Percentiles rank a stretch among this genome's conserved stretches.
phyloP scores from a whole-genome alignment of 371 early-diverging fungal species.

The Chytridiales sp. region DNA sequence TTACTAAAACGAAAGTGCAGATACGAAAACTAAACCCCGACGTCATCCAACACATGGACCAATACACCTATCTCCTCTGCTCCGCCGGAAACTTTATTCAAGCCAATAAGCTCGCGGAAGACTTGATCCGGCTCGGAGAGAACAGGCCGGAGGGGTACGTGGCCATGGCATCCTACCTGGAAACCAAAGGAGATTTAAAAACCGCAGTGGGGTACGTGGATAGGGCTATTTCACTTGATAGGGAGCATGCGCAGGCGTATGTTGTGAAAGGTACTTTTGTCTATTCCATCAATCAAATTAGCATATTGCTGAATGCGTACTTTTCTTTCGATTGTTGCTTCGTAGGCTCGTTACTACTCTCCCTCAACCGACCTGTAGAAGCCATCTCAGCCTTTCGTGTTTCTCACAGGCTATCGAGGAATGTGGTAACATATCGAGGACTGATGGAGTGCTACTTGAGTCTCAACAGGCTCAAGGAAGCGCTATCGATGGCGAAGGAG shows the following conservation, averaged over 20 bases:
- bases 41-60: slow-evolving; percentile 23
- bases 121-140: slow-evolving; percentile 1
- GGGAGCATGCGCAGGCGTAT: slow-evolving; percentile 6
- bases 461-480: slow-evolving; percentile 16
- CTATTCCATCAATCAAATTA: no score
- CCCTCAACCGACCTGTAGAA: slow-evolving; percentile 6
- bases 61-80: slow-evolving; percentile 16
- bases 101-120: slow-evolving; percentile 11
- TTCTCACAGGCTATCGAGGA: slow-evolving; percentile 5
- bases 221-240: slow-evolving; percentile 9
- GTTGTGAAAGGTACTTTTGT: slow-evolving; percentile 1
- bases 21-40: slow-evolving; percentile 18
- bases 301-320: no score
- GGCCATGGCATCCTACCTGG: slow-evolving; percentile 16
- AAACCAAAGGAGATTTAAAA: slow-evolving; percentile 14
- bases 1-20: no score
- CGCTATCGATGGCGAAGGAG: slow-evolving; percentile 16
- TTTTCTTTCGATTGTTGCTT: no score
- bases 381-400: slow-evolving; percentile 11
- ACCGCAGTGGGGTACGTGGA: slow-evolving; percentile 21
- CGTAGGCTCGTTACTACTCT: slow-evolving; percentile 18
- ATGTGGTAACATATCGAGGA: slow-evolving; percentile 16
- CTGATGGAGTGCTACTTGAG: slow-evolving; percentile 18
- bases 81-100: neutral
- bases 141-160: slow-evolving; percentile 22